Conservation (phyloP, 2,329 filamentous ascomycete genomes). For the Aspergillus calidoustus region DNA sequence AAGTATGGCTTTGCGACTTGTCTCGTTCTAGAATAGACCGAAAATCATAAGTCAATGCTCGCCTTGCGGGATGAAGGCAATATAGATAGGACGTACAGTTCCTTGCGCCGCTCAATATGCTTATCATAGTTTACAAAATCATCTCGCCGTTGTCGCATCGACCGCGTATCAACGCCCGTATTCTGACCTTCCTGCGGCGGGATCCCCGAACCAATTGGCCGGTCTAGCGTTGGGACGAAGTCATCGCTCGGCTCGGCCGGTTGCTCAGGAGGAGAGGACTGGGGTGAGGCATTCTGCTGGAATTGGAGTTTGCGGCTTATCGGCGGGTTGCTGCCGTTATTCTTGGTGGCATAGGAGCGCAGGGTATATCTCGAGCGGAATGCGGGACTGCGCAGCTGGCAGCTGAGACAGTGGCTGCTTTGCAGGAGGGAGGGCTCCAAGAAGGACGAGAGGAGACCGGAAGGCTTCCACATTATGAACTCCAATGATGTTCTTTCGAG, state of each 20-base stretch:
- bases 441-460: slow-evolving; percentile 23
- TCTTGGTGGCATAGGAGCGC: slow-evolving; percentile 37
- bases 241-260: slow-evolving; percentile 40
- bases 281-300: slow-evolving; percentile 33
- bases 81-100: slow-evolving; percentile 63
- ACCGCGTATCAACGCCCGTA: slow-evolving; percentile 72
- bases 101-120: slow-evolving; percentile 74
- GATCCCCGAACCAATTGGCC: slow-evolving; percentile 79
- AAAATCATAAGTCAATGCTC: not conserved
- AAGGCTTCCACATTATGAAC: slow-evolving; percentile 37
- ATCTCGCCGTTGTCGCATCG: slow-evolving; percentile 69
- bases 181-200: slow-evolving; percentile 82
- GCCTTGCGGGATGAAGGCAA: slow-evolving; percentile 6
- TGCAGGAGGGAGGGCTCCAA: slow-evolving; percentile 32
- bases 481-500: not conserved
- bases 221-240: slow-evolving; percentile 59
- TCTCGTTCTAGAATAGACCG: slow-evolving; percentile 59
- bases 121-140: slow-evolving; percentile 87
- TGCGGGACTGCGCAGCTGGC: slow-evolving; percentile 37
- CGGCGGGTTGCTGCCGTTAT: slow-evolving; percentile 14
- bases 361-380: slow-evolving; percentile 27
- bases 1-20: slow-evolving; percentile 89
- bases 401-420: slow-evolving; percentile 39
- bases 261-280: slow-evolving; percentile 18
- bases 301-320: slow-evolving; percentile 29